These are phyloP conservation scores for Ulvella scutata DNA, from an alignment of 139 green algal species.

Conservation along the genomic window DNA sequence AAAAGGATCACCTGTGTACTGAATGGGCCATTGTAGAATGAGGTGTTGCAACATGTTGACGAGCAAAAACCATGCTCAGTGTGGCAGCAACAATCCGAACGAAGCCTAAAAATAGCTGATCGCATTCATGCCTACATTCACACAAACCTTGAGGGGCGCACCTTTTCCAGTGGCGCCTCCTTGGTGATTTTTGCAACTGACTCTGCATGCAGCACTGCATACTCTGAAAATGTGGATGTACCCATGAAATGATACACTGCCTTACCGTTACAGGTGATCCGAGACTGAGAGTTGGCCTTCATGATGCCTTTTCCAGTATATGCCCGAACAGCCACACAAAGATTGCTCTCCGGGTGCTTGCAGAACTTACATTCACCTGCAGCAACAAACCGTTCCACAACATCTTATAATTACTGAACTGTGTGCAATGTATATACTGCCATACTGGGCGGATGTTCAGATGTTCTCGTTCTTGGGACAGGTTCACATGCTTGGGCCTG, in stretches of 20 bases:
- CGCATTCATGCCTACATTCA: no score
- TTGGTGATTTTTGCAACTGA: conserved; percentile 56
- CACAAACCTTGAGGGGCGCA: no score
- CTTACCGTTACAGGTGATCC: conserved; percentile 67
- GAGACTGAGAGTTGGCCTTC: conserved; percentile 59
- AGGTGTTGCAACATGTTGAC: no score
- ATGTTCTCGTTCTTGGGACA: neutral
- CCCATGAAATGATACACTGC: conserved; percentile 99
- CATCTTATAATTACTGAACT: no score
- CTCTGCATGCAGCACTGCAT: conserved; percentile 92
- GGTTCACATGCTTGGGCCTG: neutral
- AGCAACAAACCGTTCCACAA: no score
- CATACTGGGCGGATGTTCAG: neutral
- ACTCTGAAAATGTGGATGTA: conserved; percentile 93
- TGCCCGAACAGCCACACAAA: conserved; percentile 66
- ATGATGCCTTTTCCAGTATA: conserved; percentile 88
- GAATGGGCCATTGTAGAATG: no score
- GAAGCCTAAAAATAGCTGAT: no score
- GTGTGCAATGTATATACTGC: neutral
- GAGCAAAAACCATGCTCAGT: no score
- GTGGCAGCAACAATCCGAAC: no score
- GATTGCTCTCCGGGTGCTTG: conserved; percentile 81
- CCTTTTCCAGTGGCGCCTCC: conserved; percentile 54
- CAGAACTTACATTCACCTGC: conserved; percentile 95
- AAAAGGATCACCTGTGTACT: no score